A percentile compares a stretch with the other conserved stretches of the same genome.
Conservation (phyloP, 164 flowering plant species). For the Paratinospora sagittata region DNA sequence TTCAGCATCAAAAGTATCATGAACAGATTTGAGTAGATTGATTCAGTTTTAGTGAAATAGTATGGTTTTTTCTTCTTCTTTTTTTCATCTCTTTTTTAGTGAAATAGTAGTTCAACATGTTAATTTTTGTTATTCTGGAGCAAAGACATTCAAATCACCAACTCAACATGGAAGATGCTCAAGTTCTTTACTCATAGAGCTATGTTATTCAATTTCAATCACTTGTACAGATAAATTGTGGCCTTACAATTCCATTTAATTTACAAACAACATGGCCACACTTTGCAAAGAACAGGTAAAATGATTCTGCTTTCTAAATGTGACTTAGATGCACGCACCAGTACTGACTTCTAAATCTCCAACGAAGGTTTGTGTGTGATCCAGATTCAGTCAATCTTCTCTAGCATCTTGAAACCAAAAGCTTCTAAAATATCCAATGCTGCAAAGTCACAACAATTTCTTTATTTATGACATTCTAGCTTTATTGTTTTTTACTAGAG, state of each 20-base stretch:
- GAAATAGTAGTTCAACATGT: not conserved
- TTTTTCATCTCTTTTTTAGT: not conserved
- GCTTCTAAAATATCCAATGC: slow-evolving; percentile 71
- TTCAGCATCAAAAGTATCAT: too few relatives aligned
- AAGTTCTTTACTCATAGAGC: not conserved
- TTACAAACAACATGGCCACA: too few relatives aligned
- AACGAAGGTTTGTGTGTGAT: not conserved
- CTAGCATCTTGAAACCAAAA: slow-evolving; percentile 60
- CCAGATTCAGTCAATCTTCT: slow-evolving; percentile 42
- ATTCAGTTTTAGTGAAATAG: too few relatives aligned
- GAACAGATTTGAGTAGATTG: too few relatives aligned
- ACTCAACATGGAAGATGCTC: not conserved
- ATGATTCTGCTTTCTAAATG: too few relatives aligned
- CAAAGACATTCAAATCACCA: not conserved
- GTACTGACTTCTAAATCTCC: too few relatives aligned
- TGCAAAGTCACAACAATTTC: slow-evolving; percentile 25
- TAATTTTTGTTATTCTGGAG: not conserved
- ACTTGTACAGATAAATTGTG: not conserved
- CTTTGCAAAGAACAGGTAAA: too few relatives aligned
- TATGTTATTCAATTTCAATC: not conserved
- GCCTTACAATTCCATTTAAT: too few relatives aligned
- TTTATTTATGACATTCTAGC: not conserved
- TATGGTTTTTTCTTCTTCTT: too few relatives aligned
- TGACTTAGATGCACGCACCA: too few relatives aligned
- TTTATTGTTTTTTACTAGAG: too few relatives aligned